A percentile compares a stretch with the other conserved stretches of the same genome.
Evolutionary conservation across 257 asterid species (phyloP).

Genomic region (Solanum corneliomulleri): DNA sequence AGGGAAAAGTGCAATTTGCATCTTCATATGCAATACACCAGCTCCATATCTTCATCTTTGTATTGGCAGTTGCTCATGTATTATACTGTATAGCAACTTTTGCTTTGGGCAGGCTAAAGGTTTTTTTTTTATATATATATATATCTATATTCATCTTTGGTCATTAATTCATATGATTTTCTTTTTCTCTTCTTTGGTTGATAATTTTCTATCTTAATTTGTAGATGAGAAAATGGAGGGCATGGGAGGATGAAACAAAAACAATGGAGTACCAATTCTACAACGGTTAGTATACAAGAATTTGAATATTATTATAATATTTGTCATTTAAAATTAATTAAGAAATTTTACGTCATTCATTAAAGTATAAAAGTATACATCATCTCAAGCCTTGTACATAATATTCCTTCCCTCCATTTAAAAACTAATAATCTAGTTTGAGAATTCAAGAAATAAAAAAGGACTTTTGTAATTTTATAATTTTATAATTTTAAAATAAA

Average conservation of each 20-base stretch:
- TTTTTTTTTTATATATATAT: too few species aligned
- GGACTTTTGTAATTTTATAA: too few species aligned
- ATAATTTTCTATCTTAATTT: background rate
- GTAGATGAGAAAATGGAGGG: conserved; percentile 24
- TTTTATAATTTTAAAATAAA: too few species aligned
- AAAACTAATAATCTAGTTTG: too few species aligned
- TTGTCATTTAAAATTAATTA: background rate
- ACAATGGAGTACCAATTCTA: conserved; percentile 11
- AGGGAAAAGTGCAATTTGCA: conserved; percentile 16
- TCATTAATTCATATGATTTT: background rate
- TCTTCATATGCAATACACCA: conserved; percentile 18
- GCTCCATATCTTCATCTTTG: too few species aligned
- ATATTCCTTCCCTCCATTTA: too few species aligned
- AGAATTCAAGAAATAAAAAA: too few species aligned
- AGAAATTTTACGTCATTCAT: background rate
- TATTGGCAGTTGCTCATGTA: too few species aligned
- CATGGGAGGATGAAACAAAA: conserved; percentile 18
- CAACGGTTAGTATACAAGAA: conserved; percentile 3
- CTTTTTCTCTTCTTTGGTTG: background rate
- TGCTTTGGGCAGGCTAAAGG: too few species aligned
- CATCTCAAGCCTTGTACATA: background rate
- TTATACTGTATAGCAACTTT: too few species aligned
- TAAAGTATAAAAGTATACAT: background rate
- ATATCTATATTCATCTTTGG: too few species aligned
- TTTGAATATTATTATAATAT: background rate